phyloP scores from a whole-genome alignment of 805 yeast genomes.

The Metschnikowia anglica region DNA sequence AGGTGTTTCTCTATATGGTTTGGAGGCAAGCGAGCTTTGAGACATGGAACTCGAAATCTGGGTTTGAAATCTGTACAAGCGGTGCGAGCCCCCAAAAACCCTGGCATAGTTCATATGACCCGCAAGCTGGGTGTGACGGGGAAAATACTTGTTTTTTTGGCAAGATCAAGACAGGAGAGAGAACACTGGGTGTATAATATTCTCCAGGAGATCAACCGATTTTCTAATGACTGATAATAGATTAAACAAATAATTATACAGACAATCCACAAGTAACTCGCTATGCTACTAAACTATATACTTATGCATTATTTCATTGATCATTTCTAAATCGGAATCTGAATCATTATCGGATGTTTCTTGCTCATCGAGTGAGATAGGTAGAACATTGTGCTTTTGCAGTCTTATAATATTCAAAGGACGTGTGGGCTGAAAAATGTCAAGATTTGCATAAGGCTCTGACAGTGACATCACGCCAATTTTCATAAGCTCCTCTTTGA shows the following conservation, averaged over 20 bases:
- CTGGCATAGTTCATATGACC: constrained; percentile 46
- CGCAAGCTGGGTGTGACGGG: constrained; percentile 67
- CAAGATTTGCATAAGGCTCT: neutral
- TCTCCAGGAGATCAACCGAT: constrained; percentile 45
- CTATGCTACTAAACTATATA: neutral
- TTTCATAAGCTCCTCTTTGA: constrained; percentile 15
- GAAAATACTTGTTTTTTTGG: constrained; percentile 67
- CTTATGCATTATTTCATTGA: constrained; percentile 14
- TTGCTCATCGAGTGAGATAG: neutral
- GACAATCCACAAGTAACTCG: neutral
- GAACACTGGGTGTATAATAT: constrained; percentile 73
- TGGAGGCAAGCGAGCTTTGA: constrained; percentile 49
- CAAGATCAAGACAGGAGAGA: constrained; percentile 77
- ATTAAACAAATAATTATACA: neutral
- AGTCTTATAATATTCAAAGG: constrained; percentile 11
- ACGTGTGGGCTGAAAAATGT: constrained; percentile 8
- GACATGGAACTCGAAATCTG: constrained; percentile 3
- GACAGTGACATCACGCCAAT: constrained; percentile 11
- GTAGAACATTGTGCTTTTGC: neutral
- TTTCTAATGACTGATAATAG: constrained; percentile 1
- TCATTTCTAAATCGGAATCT: constrained; percentile 24
- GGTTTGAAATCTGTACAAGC: neutral
- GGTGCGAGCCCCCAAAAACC: constrained; percentile 31
- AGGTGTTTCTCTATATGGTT: constrained; percentile 86
- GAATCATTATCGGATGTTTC: constrained; percentile 7